Percentiles rank a stretch among this genome's conserved stretches.
Evolutionary conservation across 768 basidiomycete genomes (phyloP).

Genomic region (Mycena capillaripes): DNA sequence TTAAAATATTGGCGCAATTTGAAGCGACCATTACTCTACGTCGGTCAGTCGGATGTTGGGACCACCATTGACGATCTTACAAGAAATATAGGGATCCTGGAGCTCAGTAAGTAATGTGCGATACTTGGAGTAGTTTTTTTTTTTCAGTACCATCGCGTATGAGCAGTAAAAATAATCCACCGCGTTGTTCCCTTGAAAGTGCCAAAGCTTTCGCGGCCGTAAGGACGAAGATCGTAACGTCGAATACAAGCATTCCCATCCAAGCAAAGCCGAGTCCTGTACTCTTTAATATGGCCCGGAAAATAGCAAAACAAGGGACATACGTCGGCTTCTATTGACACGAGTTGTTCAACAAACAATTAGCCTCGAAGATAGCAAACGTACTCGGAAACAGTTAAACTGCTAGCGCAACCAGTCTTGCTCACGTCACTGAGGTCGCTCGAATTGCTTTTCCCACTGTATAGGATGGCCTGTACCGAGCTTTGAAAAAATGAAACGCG

Average conservation of each 20-base stretch:
- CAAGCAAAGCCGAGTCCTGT: constrained; percentile 52
- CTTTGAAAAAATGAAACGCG: background rate
- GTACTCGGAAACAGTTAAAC: background rate
- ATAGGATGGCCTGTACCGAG: background rate
- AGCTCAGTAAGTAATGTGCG: background rate
- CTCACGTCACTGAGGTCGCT: background rate
- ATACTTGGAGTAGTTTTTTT: background rate
- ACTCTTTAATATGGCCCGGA: background rate
- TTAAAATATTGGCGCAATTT: constrained; percentile 53
- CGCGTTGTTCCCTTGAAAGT: constrained; percentile 37
- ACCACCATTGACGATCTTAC: constrained; percentile 33
- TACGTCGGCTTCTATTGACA: constrained; percentile 40
- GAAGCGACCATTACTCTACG: constrained; percentile 53
- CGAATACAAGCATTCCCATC: constrained; percentile 55
- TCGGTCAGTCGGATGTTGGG: background rate
- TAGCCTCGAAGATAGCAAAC: background rate
- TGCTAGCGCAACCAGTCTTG: constrained; percentile 1
- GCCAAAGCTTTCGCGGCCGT: constrained; percentile 55
- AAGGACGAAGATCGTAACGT: constrained; percentile 53
- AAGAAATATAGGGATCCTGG: constrained; percentile 55
- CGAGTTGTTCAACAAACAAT: background rate
- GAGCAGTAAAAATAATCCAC: constrained; percentile 48
- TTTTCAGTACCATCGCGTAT: constrained; percentile 56
- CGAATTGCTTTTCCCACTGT: background rate
- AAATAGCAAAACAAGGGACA: constrained; percentile 9